Conservation (phyloP, 192 early-diverging fungal species). For the Umbelopsis ramanniana region DNA sequence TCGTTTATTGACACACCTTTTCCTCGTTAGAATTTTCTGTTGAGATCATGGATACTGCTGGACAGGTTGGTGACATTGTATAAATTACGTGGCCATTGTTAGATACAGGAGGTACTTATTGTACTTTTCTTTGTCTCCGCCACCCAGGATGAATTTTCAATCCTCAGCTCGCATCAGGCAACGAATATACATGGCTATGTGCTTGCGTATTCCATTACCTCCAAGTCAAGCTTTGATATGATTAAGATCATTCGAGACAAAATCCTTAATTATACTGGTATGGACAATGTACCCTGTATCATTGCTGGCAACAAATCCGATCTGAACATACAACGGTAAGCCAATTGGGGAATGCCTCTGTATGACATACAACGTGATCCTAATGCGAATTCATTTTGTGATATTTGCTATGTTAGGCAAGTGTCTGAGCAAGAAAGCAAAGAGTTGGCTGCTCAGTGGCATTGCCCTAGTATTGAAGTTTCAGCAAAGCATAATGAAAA, state of each 20-base stretch:
- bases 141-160: slow-evolving; percentile 87
- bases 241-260: slow-evolving; percentile 89
- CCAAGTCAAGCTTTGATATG: slow-evolving; percentile 88
- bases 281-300: slow-evolving; percentile 88
- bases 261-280: slow-evolving; percentile 90
- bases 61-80: slow-evolving; percentile 65
- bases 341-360: background rate
- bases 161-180: slow-evolving; percentile 88
- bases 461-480: slow-evolving; percentile 86
- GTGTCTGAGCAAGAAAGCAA: slow-evolving; percentile 81
- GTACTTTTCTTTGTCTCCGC: background rate
- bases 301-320: slow-evolving; percentile 95
- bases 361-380: background rate
- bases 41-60: slow-evolving; percentile 95
- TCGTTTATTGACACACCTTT: too few species aligned
- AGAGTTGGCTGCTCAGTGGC: slow-evolving; percentile 79
- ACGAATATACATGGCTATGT: slow-evolving; percentile 95
- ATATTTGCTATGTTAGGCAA: slow-evolving; percentile 51
- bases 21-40: slow-evolving; percentile 70
- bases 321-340: slow-evolving; percentile 68
- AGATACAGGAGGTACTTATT: background rate
- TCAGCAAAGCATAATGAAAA: slow-evolving; percentile 93
- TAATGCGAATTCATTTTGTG: background rate
- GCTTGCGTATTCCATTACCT: slow-evolving; percentile 90
- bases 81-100: background rate